Evolutionary conservation across 495 filamentous ascomycete species (phyloP).

Genomic region (Xylaria acuta): DNA sequence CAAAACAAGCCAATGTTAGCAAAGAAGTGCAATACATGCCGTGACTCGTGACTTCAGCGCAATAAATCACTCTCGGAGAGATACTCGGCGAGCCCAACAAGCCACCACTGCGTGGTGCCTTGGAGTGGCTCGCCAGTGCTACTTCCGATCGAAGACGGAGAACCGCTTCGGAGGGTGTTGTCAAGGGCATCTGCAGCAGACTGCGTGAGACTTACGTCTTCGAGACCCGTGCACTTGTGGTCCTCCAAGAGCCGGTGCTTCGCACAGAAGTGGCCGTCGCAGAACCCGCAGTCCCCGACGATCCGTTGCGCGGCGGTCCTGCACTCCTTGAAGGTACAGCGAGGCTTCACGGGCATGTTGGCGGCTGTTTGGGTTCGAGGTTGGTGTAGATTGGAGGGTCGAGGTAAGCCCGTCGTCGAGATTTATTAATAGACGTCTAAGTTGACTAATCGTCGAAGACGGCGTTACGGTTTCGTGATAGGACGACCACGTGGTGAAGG

Average conservation of each 20-base stretch:
- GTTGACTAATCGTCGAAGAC: background rate
- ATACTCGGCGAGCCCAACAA: slow-evolving; percentile 52
- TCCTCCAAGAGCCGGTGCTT: slow-evolving; percentile 92
- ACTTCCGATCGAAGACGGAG: background rate
- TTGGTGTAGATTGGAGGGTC: background rate
- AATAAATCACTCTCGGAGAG: slow-evolving; percentile 40
- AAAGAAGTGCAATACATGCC: slow-evolving; percentile 36
- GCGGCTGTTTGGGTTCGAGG: slow-evolving; percentile 28
- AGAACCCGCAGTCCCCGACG: slow-evolving; percentile 95
- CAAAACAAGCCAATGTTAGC: slow-evolving; percentile 37
- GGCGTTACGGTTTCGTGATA: slow-evolving; percentile 20
- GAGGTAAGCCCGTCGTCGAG: background rate
- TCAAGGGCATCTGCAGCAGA: slow-evolving; percentile 22
- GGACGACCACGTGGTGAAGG: slow-evolving; percentile 1
- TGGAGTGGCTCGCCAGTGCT: background rate
- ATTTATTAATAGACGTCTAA: background rate
- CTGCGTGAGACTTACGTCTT: slow-evolving; percentile 67
- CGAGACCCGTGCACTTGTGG: slow-evolving; percentile 91
- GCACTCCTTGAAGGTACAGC: slow-evolving; percentile 89
- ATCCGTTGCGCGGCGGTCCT: slow-evolving; percentile 84
- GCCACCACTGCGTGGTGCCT: slow-evolving; percentile 51
- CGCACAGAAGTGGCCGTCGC: slow-evolving; percentile 89
- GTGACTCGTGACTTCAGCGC: slow-evolving; percentile 15
- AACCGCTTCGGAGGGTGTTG: slow-evolving; percentile 13
- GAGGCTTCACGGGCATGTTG: slow-evolving; percentile 78